Evolutionary conservation across 1,284 basidiomycete genomes (phyloP).

Genomic region (Cryptococcus hybrid): DNA sequence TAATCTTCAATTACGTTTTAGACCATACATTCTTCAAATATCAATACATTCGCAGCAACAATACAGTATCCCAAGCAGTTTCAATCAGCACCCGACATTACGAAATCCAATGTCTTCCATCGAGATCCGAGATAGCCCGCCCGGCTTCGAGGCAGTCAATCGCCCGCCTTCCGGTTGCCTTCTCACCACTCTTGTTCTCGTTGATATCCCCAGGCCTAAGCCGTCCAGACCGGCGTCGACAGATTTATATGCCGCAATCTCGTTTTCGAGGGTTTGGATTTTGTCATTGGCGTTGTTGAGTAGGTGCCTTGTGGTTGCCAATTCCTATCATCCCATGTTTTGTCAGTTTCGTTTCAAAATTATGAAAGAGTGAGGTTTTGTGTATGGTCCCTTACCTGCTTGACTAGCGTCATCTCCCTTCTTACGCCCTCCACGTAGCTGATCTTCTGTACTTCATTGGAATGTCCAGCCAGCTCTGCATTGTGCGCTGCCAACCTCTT

Average conservation of each 20-base stretch:
- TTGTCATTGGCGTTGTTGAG: constrained; percentile 31
- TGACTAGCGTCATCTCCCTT: constrained; percentile 31
- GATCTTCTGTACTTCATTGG: constrained; percentile 32
- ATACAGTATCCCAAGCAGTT: not conserved
- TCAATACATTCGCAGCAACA: not conserved
- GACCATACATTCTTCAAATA: not conserved
- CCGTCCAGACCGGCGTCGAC: constrained; percentile 12
- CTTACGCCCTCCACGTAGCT: constrained; percentile 35
- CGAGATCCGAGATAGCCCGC: constrained; percentile 5
- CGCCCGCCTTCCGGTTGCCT: constrained; percentile 29
- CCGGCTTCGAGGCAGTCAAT: constrained; percentile 5
- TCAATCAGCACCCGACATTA: not conserved
- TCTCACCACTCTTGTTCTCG: constrained; percentile 22
- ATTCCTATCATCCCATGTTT: constrained; percentile 20
- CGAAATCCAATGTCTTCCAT: too few relatives aligned
- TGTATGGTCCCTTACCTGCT: constrained; percentile 23
- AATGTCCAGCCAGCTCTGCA: constrained; percentile 28
- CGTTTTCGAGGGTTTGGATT: constrained; percentile 17
- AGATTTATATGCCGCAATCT: constrained; percentile 28
- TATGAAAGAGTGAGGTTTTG: too few relatives aligned
- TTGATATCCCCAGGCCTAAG: constrained; percentile 9
- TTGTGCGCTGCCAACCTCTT: constrained; percentile 26
- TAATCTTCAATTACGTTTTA: too few relatives aligned
- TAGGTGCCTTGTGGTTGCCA: constrained; percentile 29
- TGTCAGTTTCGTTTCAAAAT: not conserved